Conservation (phyloP, 164 flowering plant species). For the Euptelea pleiosperma region DNA sequence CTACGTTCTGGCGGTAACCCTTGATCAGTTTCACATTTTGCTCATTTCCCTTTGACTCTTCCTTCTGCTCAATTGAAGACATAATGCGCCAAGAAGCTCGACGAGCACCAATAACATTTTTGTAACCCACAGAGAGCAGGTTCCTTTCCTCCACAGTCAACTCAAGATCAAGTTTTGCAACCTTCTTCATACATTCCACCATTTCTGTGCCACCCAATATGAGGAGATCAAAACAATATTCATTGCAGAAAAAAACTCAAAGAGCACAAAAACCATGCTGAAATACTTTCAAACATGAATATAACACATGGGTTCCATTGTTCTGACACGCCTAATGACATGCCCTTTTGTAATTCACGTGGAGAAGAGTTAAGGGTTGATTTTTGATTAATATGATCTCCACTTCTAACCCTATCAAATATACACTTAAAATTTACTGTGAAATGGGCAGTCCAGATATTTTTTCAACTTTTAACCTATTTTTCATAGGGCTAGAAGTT, state of each 20-base stretch:
- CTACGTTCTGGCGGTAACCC: slow-evolving; percentile 73
- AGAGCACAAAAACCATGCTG: neutral
- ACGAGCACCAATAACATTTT: slow-evolving; percentile 84
- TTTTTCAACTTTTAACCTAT: no score
- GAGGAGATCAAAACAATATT: neutral
- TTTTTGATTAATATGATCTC: no score
- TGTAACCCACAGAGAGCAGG: slow-evolving; percentile 84
- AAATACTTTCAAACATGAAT: no score
- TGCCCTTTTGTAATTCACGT: no score
- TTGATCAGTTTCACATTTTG: slow-evolving; percentile 61
- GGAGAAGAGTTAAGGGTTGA: no score
- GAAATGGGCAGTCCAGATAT: no score
- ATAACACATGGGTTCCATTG: no score
- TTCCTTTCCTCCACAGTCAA: slow-evolving; percentile 85
- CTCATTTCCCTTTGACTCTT: slow-evolving; percentile 83
- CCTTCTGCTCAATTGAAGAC: slow-evolving; percentile 92
- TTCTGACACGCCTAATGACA: no score
- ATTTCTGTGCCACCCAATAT: slow-evolving; percentile 50
- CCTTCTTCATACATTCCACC: slow-evolving; percentile 82
- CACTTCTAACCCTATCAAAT: no score
- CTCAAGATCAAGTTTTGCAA: slow-evolving; percentile 68
- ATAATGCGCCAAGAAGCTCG: slow-evolving; percentile 90
- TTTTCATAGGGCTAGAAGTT: no score
- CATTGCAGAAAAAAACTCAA: neutral
- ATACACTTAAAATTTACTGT: no score